Conservation (phyloP, 495 filamentous ascomycete genomes). For the Haplographium delicatum region DNA sequence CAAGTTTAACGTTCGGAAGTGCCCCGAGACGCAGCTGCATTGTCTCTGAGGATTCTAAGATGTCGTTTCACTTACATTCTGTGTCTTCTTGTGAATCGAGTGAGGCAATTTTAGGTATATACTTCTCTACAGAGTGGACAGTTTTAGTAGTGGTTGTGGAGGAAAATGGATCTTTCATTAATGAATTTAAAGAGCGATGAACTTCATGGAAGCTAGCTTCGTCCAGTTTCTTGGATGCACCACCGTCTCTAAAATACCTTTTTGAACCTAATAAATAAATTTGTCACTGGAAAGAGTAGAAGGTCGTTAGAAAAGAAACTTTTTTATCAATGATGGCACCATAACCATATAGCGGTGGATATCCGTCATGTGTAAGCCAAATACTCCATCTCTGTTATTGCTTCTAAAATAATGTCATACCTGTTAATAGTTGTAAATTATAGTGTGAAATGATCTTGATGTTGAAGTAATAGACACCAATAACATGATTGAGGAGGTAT, state of each 20-base stretch:
- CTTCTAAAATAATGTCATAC: too few species aligned
- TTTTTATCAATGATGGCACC: background rate
- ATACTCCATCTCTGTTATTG: background rate
- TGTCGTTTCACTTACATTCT: background rate
- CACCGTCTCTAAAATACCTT: slow-evolving; percentile 3
- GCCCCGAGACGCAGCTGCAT: background rate
- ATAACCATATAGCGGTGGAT: background rate
- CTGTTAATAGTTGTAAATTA: too few species aligned
- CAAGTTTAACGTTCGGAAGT: background rate
- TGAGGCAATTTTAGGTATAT: slow-evolving; percentile 5
- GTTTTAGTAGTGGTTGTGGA: slow-evolving; percentile 1
- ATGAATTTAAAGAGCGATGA: background rate
- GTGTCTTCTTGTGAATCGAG: slow-evolving; percentile 10
- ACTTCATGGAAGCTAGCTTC: background rate
- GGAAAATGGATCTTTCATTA: background rate
- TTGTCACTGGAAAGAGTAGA: background rate
- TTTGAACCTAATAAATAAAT: slow-evolving; percentile 6
- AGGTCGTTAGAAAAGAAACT: slow-evolving; percentile 1
- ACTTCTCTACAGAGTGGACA: background rate
- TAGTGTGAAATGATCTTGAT: too few species aligned
- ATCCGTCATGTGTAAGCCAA: background rate
- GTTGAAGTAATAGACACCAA: too few species aligned
- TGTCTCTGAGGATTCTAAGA: slow-evolving; percentile 5
- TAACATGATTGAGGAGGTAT: too few species aligned
- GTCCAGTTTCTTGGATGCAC: background rate